These are phyloP conservation scores for Furcasterigmium sp. DNA, from an alignment of 2,329 filamentous ascomycete genomes.

Conservation along the genomic window DNA sequence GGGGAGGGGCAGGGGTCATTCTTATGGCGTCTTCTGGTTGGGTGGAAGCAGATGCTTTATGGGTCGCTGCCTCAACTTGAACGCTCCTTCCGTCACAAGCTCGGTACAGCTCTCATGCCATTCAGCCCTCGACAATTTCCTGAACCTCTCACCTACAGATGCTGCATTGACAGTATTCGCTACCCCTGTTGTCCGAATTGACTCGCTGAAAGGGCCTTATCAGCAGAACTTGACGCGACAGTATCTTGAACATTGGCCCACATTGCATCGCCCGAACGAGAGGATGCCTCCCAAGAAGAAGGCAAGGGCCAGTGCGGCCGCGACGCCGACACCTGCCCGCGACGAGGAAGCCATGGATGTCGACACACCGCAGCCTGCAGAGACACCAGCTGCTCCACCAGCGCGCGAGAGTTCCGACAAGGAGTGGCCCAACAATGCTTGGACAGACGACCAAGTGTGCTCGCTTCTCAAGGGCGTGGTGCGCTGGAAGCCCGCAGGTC, in stretches of 20 bases:
- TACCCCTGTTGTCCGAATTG: too few species aligned
- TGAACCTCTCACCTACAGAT: too few species aligned
- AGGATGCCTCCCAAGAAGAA: conserved; percentile 68
- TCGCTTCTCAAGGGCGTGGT: conserved; percentile 91
- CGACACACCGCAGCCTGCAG: conserved; percentile 50
- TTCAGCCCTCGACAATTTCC: too few species aligned
- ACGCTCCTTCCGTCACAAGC: too few species aligned
- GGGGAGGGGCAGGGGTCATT: too few species aligned
- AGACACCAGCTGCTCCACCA: conserved; percentile 38
- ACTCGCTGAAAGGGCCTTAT: too few species aligned
- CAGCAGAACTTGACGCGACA: too few species aligned
- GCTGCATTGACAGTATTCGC: too few species aligned
- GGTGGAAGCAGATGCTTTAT: too few species aligned
- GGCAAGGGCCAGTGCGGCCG: conserved; percentile 49
- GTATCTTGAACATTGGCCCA: neutral
- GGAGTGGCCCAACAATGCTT: conserved; percentile 57
- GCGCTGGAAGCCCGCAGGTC: conserved; percentile 92
- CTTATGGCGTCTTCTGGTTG: too few species aligned
- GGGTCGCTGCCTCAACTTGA: too few species aligned
- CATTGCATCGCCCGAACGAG: conserved; percentile 6
- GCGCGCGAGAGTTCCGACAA: conserved; percentile 19
- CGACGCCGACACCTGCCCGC: conserved; percentile 47
- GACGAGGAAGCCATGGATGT: conserved; percentile 59
- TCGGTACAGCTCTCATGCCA: too few species aligned
- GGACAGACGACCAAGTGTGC: conserved; percentile 94